phyloP scores from a whole-genome alignment of 108 stramenopile genomes.

The Nannochloropsis gaditana region DNA sequence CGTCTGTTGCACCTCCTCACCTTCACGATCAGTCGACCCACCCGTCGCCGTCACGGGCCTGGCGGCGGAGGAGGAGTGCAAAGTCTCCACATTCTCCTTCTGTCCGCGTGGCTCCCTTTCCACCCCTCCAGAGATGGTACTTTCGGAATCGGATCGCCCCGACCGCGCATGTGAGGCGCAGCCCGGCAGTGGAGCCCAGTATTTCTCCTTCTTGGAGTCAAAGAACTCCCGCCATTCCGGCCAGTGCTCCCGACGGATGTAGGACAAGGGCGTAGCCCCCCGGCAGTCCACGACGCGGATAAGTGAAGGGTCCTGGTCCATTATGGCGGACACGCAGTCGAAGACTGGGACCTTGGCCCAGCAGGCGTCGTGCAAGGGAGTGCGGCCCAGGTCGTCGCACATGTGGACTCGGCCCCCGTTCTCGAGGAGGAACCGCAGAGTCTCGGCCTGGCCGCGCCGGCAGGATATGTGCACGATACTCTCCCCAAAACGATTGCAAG shows the following conservation, averaged over 20 bases:
- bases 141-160: no score
- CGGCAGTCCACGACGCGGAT: constrained; percentile 64
- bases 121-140: not conserved
- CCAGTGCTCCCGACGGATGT: constrained; percentile 62
- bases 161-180: not conserved
- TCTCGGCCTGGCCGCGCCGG: constrained; percentile 18
- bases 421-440: constrained; percentile 41
- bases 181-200: constrained; percentile 51
- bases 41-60: not conserved
- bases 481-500: constrained; percentile 68
- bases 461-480: constrained; percentile 30
- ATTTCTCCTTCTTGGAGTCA: constrained; percentile 52
- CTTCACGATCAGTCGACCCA: not conserved
- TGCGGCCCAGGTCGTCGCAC: constrained; percentile 52
- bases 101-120: not conserved
- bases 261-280: constrained; percentile 67
- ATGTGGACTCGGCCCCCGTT: constrained; percentile 42
- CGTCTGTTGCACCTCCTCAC: not conserved
- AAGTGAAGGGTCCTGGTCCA: constrained; percentile 58
- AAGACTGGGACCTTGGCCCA: constrained; percentile 51
- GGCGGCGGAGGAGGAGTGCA: not conserved
- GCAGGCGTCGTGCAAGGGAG: constrained; percentile 56
- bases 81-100: not conserved
- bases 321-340: constrained; percentile 46
- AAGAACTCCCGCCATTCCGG: constrained; percentile 67